These are phyloP conservation scores for Dorcoceras hygrometricum DNA, from an alignment of 257 asterid species.

Conservation along the genomic window DNA sequence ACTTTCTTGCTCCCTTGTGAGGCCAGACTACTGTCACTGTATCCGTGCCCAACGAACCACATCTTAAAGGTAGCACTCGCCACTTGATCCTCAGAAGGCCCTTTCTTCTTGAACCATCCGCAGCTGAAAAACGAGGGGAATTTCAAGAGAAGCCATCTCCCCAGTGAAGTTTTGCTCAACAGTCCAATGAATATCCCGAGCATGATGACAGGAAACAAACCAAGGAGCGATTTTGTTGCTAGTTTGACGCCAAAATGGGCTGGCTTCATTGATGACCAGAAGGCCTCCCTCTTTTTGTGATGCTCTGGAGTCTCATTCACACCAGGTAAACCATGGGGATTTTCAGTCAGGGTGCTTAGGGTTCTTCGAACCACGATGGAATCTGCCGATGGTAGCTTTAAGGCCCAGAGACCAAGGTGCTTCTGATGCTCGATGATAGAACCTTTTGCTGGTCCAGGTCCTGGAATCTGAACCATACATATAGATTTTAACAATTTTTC, in stretches of 20 bases:
- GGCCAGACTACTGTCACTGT: conserved; percentile 43
- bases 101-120: conserved; percentile 64
- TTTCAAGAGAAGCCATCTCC: conserved; percentile 65
- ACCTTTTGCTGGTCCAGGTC: conserved; percentile 65
- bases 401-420: conserved; percentile 64
- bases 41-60: conserved; percentile 94
- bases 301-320: conserved; percentile 48
- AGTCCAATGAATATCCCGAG: conserved; percentile 62
- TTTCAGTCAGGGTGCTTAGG: conserved; percentile 43
- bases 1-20: conserved; percentile 44
- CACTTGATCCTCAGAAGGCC: conserved; percentile 87
- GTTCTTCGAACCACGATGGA: conserved; percentile 75
- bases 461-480: conserved; percentile 60
- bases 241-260: conserved; percentile 77
- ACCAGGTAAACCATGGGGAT: conserved; percentile 67
- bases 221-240: conserved; percentile 52
- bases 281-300: conserved; percentile 49
- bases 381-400: conserved; percentile 84
- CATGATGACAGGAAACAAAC: conserved; percentile 43
- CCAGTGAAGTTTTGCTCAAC: conserved; percentile 41
- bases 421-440: conserved; percentile 58
- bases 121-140: conserved; percentile 69
- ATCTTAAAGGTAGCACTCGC: conserved; percentile 72
- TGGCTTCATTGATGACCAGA: conserved; percentile 74
- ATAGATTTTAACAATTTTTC: neutral